Percentiles rank a stretch among this genome's conserved stretches.
These are phyloP conservation scores for Aeschynomene evenia DNA, from an alignment of 306 rosid species.

Conservation along the genomic window DNA sequence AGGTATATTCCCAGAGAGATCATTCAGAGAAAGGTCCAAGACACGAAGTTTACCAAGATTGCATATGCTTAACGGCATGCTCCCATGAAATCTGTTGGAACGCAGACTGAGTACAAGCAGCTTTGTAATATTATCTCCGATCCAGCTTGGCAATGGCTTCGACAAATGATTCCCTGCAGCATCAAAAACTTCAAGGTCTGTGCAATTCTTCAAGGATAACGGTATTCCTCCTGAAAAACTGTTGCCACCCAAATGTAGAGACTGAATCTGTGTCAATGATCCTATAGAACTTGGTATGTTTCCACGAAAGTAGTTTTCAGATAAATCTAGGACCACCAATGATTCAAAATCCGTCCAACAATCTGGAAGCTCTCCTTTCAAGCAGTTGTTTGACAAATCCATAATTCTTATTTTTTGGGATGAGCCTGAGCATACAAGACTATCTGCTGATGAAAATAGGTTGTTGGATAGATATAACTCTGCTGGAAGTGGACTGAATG, in stretches of 20 bases:
- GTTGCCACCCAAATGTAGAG: background rate
- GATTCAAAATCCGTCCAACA: background rate
- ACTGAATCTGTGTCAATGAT: background rate
- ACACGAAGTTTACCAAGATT: background rate
- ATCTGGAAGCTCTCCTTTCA: background rate
- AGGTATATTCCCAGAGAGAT: background rate
- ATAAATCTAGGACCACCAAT: background rate
- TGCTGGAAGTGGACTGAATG: background rate
- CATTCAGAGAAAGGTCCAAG: background rate
- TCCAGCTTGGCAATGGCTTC: background rate
- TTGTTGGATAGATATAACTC: background rate
- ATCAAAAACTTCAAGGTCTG: background rate
- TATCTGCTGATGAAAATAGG: background rate
- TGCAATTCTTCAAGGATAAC: background rate
- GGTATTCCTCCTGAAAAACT: background rate
- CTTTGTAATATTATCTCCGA: background rate
- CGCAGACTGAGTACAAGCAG: background rate
- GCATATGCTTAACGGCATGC: background rate
- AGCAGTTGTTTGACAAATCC: background rate
- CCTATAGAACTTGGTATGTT: slow-evolving; percentile 3
- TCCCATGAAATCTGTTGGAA: background rate
- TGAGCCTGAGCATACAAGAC: background rate
- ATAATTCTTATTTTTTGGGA: background rate
- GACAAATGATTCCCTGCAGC: background rate
- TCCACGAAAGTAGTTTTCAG: background rate